Conservation (phyloP, 306 rosid genomes). For the Cucurbita maxima region DNA sequence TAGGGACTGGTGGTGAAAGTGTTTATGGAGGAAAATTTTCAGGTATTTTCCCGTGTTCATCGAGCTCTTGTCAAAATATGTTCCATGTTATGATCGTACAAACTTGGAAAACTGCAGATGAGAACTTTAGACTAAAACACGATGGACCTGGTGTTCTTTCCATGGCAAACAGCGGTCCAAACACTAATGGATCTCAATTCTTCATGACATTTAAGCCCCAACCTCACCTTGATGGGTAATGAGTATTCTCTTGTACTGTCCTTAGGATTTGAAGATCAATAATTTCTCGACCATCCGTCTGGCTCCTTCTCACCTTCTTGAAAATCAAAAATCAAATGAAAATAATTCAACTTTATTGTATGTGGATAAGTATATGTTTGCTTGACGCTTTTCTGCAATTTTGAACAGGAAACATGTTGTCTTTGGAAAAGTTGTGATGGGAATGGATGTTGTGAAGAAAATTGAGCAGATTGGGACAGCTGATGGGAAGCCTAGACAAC, state of each 20-base stretch:
- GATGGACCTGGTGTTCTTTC: constrained; percentile 84
- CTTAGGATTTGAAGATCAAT: neutral
- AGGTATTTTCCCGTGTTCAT: constrained; percentile 30
- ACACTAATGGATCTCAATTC: constrained; percentile 96
- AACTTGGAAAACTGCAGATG: constrained; percentile 48
- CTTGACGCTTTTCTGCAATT: neutral
- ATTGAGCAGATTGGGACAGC: constrained; percentile 65
- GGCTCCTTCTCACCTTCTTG: neutral
- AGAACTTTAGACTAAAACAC: constrained; percentile 63
- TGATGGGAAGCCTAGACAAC: constrained; percentile 59
- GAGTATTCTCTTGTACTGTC: constrained; percentile 4
- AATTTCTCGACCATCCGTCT: neutral
- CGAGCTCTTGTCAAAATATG: constrained; percentile 5
- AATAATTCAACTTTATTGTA: neutral
- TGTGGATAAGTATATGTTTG: neutral
- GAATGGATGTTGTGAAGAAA: constrained; percentile 62
- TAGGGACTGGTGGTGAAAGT: constrained; percentile 99
- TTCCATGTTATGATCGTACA: neutral
- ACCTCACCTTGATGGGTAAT: constrained; percentile 89
- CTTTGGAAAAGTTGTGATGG: constrained; percentile 74
- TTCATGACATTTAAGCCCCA: constrained; percentile 76
- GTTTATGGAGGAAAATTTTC: constrained; percentile 90
- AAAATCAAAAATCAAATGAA: neutral
- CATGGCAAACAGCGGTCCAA: constrained; percentile 92
- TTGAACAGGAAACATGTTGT: constrained; percentile 81